Percentiles rank a stretch among this genome's conserved stretches.
Conservation (phyloP, 2,329 filamentous ascomycete species). For the Colletotrichum camelliae region DNA sequence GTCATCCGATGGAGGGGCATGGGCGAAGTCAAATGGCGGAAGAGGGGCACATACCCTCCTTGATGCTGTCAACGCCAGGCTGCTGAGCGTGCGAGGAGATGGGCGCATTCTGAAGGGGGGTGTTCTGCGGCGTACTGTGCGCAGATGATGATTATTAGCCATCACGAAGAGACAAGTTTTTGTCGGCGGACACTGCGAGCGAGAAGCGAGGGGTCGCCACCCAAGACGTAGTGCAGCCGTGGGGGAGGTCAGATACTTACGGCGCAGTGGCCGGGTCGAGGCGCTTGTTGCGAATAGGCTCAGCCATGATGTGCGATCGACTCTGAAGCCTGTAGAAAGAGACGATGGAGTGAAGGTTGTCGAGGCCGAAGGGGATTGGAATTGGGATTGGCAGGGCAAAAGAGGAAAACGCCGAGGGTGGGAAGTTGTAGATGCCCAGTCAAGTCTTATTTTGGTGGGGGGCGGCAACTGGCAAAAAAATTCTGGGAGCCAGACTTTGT, state of each 20-base stretch:
- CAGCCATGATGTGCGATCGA: slow-evolving; percentile 54
- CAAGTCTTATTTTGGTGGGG: slow-evolving; percentile 23
- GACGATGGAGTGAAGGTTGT: background rate
- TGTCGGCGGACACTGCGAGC: background rate
- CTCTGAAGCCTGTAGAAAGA: background rate
- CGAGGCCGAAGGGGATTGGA: background rate
- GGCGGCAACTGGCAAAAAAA: slow-evolving; percentile 8
- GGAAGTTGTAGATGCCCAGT: slow-evolving; percentile 20
- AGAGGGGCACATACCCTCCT: slow-evolving; percentile 76
- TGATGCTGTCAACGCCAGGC: slow-evolving; percentile 92
- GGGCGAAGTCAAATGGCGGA: background rate
- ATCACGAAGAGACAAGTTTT: slow-evolving; percentile 15
- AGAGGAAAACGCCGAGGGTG: slow-evolving; percentile 2
- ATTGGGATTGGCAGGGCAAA: slow-evolving; percentile 6
- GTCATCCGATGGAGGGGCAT: slow-evolving; percentile 18
- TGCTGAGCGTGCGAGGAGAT: slow-evolving; percentile 98
- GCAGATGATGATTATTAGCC: slow-evolving; percentile 22
- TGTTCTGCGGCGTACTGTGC: slow-evolving; percentile 94
- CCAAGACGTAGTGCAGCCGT: background rate
- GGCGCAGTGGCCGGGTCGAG: slow-evolving; percentile 61
- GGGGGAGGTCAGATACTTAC: slow-evolving; percentile 47
- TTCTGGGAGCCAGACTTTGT: slow-evolving; percentile 8
- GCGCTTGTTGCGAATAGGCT: slow-evolving; percentile 69
- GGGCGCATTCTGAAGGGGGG: slow-evolving; percentile 90
- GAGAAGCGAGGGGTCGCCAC: slow-evolving; percentile 22